Conservation (phyloP, 257 asterid genomes). For the Solanum sitiens region DNA sequence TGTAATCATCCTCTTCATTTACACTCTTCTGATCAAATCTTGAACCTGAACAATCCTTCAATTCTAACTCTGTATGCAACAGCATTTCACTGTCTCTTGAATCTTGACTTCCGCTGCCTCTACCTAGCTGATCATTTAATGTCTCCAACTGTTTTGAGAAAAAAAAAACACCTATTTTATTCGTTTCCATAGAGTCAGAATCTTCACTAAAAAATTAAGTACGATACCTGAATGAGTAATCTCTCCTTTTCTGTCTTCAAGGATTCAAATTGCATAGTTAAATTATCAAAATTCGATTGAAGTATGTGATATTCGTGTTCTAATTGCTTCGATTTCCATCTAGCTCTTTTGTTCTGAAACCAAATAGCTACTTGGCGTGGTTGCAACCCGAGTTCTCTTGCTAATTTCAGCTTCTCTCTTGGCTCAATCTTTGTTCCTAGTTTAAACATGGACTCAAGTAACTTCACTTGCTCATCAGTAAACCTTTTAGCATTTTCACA, state of each 20-base stretch:
- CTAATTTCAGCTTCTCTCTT: constrained; percentile 36
- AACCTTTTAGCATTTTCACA: constrained; percentile 27
- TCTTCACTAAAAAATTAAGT: neutral
- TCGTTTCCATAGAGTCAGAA: neutral
- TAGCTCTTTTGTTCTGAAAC: constrained; percentile 69
- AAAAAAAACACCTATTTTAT: neutral
- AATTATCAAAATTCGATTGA: constrained; percentile 18
- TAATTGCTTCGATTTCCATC: constrained; percentile 61
- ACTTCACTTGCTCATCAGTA: constrained; percentile 44
- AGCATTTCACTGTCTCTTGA: neutral
- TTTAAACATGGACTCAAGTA: constrained; percentile 40
- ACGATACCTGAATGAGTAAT: constrained; percentile 29
- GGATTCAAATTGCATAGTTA: constrained; percentile 22
- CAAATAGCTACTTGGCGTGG: constrained; percentile 68
- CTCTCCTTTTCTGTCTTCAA: constrained; percentile 34
- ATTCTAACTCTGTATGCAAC: constrained; percentile 1
- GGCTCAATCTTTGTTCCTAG: constrained; percentile 43
- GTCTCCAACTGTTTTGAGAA: constrained; percentile 30
- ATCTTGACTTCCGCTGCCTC: constrained; percentile 4
- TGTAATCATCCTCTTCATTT: neutral
- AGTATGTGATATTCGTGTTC: constrained; percentile 29
- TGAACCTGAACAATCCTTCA: neutral
- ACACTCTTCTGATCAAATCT: neutral
- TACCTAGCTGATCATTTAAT: constrained; percentile 12
- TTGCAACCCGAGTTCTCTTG: constrained; percentile 45